Percentiles rank a stretch among this genome's conserved stretches.
Conservation (phyloP, 495 filamentous ascomycete genomes). For the Aspergillus haitiensis region DNA sequence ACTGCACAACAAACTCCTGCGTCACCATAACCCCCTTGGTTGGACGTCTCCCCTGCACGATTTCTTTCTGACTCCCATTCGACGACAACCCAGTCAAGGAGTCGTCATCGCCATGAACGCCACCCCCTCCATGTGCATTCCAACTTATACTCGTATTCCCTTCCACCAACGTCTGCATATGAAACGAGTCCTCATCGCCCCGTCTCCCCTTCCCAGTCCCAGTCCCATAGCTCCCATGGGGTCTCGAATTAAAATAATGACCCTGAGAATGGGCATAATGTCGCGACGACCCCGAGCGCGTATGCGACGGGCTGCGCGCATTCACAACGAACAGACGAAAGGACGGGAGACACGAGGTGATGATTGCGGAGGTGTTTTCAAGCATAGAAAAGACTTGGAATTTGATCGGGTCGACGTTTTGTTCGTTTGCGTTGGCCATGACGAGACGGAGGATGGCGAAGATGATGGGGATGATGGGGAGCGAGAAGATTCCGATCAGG, state of each 20-base stretch:
- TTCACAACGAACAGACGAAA: neutral
- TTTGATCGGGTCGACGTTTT: constrained; percentile 4
- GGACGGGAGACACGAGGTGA: neutral
- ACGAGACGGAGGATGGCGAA: constrained; percentile 1
- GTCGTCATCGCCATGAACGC: neutral
- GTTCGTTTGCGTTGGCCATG: constrained; percentile 1
- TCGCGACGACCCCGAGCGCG: neutral
- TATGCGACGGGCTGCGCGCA: neutral
- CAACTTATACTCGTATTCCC: neutral
- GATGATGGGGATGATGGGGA: neutral
- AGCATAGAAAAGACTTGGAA: constrained; percentile 1
- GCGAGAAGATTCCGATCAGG: neutral
- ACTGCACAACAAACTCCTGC: no score
- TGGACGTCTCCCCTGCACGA: neutral
- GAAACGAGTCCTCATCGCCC: neutral
- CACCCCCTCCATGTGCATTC: neutral
- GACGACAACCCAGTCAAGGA: neutral
- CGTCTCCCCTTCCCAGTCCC: neutral
- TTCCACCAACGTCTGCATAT: neutral
- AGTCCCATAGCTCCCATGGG: neutral
- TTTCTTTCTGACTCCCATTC: neutral
- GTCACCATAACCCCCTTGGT: no score
- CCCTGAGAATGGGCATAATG: neutral
- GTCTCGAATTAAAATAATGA: neutral
- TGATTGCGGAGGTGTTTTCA: neutral